Percentiles rank a stretch among this genome's conserved stretches.
Conservation (phyloP, 108 stramenopile genomes). For the Nannochloropsis granulata region DNA sequence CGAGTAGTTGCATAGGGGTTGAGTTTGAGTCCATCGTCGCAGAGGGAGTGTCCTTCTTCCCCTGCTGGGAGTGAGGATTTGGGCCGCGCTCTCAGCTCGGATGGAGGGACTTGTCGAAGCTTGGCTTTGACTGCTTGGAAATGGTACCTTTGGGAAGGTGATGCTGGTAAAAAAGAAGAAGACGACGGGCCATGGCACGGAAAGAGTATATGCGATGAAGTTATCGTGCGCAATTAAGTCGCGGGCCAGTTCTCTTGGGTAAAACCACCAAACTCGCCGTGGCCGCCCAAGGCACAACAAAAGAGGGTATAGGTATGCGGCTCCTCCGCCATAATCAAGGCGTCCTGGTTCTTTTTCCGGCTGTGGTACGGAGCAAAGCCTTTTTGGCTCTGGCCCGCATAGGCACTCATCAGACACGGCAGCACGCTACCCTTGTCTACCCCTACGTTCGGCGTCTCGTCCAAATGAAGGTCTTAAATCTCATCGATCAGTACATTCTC, state of each 20-base stretch:
- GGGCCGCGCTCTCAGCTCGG: background rate
- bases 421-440: no score
- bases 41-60: background rate
- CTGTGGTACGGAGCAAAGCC: constrained; percentile 97
- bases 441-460: background rate
- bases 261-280: constrained; percentile 82
- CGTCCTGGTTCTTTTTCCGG: constrained; percentile 95
- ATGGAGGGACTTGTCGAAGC: background rate
- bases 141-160: constrained; percentile 41
- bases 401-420: background rate
- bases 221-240: constrained; percentile 15
- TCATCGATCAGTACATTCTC: background rate
- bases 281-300: constrained; percentile 86
- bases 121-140: constrained; percentile 15
- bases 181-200: background rate
- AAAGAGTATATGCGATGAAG: constrained; percentile 33
- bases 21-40: background rate
- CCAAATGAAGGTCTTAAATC: background rate
- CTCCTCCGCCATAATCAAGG: constrained; percentile 86
- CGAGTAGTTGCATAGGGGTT: background rate
- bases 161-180: constrained; percentile 12
- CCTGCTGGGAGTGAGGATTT: background rate
- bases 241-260: background rate
- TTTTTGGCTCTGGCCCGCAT: constrained; percentile 84
- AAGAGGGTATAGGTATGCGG: constrained; percentile 70